A percentile compares a stretch with the other conserved stretches of the same genome.
Evolutionary conservation across 2,329 filamentous ascomycete genomes (phyloP).

Genomic region (Aspergillus unguis): DNA sequence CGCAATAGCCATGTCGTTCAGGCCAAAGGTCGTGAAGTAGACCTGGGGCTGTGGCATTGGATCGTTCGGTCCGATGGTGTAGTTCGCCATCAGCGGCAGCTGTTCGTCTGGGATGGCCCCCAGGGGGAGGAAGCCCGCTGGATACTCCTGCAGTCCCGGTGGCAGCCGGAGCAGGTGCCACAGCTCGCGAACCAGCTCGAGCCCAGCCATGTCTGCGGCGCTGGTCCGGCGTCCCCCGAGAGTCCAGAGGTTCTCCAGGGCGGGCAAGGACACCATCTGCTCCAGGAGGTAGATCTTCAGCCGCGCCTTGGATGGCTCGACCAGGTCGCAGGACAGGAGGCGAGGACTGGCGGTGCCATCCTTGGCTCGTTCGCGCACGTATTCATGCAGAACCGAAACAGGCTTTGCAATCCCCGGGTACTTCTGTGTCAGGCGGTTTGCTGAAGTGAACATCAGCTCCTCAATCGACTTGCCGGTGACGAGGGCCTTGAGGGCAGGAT

Average conservation of each 20-base stretch:
- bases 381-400: background rate
- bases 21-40: constrained; percentile 17
- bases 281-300: constrained; percentile 19
- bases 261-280: constrained; percentile 5
- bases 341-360: background rate
- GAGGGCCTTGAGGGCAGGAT: constrained; percentile 14
- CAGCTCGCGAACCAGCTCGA: background rate
- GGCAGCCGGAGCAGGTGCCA: background rate
- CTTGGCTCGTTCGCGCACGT: background rate
- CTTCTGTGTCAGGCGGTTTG: background rate
- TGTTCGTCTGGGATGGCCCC: background rate
- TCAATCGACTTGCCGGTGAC: constrained; percentile 14
- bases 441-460: constrained; percentile 12
- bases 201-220: too few relatives aligned
- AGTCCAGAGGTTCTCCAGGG: background rate
- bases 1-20: constrained; percentile 13
- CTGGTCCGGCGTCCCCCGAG: background rate
- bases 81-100: constrained; percentile 17
- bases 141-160: background rate
- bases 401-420: background rate
- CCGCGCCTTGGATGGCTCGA: constrained; percentile 7
- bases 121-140: background rate
- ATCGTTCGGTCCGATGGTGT: constrained; percentile 11
- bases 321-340: constrained; percentile 16
- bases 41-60: constrained; percentile 16